Evolutionary conservation across 345 rosid genomes (phyloP).

Genomic region (Eucalyptus erythrocorys): DNA sequence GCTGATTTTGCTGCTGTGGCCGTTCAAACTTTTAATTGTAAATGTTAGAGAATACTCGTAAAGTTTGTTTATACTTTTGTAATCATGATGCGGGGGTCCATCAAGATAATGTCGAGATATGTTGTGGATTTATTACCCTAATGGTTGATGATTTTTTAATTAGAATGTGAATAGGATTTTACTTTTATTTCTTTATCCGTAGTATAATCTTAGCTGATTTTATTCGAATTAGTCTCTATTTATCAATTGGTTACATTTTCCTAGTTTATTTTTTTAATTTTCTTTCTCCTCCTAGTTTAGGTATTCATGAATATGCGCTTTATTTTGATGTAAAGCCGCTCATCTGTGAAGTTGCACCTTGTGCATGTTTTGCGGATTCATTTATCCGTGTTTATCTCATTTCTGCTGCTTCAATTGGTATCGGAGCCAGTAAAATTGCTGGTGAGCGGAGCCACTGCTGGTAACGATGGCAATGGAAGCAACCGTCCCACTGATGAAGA

Average conservation of each 20-base stretch:
- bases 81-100: background rate
- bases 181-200: background rate
- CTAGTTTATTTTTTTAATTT: background rate
- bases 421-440: background rate
- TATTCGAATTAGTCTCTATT: background rate
- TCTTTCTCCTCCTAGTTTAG: background rate
- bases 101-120: background rate
- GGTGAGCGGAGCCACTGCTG: background rate
- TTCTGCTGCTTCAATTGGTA: background rate
- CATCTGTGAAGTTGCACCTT: background rate
- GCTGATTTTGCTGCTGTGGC: background rate
- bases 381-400: background rate
- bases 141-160: background rate
- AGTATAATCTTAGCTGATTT: background rate
- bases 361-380: background rate
- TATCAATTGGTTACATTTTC: background rate
- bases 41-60: background rate
- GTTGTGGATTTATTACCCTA: background rate
- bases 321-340: background rate
- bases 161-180: background rate
- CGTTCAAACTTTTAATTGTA: background rate
- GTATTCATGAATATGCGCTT: background rate
- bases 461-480: background rate
- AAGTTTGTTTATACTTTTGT: background rate
- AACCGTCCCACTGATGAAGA: background rate